A percentile compares a stretch with the other conserved stretches of the same genome.
These are phyloP conservation scores for Comarum palustre DNA, from an alignment of 306 rosid genomes.

Conservation along the genomic window DNA sequence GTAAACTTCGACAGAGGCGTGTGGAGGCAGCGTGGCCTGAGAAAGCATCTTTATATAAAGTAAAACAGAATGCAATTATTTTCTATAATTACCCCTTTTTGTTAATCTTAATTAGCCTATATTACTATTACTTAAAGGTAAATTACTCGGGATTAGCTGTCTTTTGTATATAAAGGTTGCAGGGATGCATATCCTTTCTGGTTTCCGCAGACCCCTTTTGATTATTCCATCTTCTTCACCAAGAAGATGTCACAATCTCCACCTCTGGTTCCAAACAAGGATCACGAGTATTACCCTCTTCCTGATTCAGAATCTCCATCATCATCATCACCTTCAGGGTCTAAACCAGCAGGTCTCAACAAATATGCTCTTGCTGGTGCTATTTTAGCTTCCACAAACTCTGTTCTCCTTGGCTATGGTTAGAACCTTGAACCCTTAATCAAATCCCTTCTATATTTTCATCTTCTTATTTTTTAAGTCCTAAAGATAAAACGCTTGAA, in stretches of 20 bases:
- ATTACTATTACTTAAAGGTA: neutral
- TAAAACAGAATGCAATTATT: neutral
- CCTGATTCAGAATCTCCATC: conserved; percentile 13
- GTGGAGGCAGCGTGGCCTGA: conserved; percentile 12
- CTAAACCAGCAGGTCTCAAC: conserved; percentile 22
- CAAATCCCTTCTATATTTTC: neutral
- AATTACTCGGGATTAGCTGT: neutral
- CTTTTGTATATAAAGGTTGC: neutral
- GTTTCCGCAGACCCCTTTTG: neutral
- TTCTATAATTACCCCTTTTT: neutral
- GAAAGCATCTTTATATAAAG: neutral
- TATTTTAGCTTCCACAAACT: conserved; percentile 43
- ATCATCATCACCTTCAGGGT: neutral
- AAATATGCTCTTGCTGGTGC: conserved; percentile 45
- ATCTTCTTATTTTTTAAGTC: neutral
- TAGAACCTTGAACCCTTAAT: conserved; percentile 8
- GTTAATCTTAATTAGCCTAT: neutral
- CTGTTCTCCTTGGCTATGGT: conserved; percentile 48
- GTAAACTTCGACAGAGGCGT: neutral
- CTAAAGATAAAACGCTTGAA: neutral
- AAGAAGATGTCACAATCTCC: neutral
- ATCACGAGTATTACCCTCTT: conserved; percentile 9
- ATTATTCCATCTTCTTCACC: neutral
- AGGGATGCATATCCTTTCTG: neutral
- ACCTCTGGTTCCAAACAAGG: neutral